Percentiles rank a stretch among this genome's conserved stretches.
These are phyloP conservation scores for Diospyros kaki DNA, from an alignment of 148 eudicot species.

Conservation along the genomic window DNA sequence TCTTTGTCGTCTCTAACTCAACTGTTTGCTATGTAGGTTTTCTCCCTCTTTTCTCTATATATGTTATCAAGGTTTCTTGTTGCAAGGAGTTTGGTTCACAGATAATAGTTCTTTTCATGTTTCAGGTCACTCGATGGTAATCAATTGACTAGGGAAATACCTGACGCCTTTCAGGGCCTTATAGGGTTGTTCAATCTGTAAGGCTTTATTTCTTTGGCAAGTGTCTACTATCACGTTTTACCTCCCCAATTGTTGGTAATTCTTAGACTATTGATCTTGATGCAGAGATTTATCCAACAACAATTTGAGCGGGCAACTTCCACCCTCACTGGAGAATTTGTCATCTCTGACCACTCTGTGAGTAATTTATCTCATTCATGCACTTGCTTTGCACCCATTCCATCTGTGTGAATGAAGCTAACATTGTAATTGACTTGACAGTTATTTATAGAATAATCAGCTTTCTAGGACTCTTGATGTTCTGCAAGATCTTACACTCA, in stretches of 20 bases:
- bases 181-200: slow-evolving; percentile 64
- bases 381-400: neutral
- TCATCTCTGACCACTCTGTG: slow-evolving; percentile 67
- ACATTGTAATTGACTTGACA: slow-evolving; percentile 31
- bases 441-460: slow-evolving; percentile 87
- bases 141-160: slow-evolving; percentile 73
- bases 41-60: neutral
- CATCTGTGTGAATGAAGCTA: slow-evolving; percentile 13
- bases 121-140: slow-evolving; percentile 79
- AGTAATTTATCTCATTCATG: slow-evolving; percentile 23
- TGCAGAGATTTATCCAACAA: slow-evolving; percentile 76
- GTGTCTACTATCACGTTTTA: slow-evolving; percentile 4
- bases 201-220: slow-evolving; percentile 18
- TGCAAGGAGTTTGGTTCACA: slow-evolving; percentile 2
- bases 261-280: neutral
- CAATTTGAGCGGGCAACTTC: slow-evolving; percentile 70
- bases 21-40: slow-evolving; percentile 58
- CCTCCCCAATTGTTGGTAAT: neutral
- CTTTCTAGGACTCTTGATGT: slow-evolving; percentile 88
- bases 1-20: slow-evolving; percentile 55
- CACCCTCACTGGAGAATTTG: slow-evolving; percentile 57
- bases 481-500: slow-evolving; percentile 74
- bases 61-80: slow-evolving; percentile 1
- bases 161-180: slow-evolving; percentile 72
- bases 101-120: slow-evolving; percentile 9